These are phyloP conservation scores for Diaporthe aspalathi DNA, from an alignment of 2,329 filamentous ascomycete genomes.

Conservation along the genomic window DNA sequence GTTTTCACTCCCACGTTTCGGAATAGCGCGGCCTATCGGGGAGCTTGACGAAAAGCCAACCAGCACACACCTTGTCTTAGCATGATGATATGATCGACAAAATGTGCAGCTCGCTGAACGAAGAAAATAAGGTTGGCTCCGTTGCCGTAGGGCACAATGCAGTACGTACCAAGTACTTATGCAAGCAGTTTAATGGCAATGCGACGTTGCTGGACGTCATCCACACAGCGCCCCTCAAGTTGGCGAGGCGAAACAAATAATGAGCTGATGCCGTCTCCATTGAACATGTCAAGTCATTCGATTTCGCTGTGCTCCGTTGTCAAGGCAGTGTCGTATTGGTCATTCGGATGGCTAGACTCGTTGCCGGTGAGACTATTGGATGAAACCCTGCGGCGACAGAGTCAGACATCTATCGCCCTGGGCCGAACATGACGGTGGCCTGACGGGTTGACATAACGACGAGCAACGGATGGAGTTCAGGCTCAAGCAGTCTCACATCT, in stretches of 20 bases:
- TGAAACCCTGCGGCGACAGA: conserved; percentile 10
- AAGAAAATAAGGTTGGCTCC: no score
- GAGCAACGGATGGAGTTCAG: no score
- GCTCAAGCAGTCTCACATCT: not conserved
- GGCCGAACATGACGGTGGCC: not conserved
- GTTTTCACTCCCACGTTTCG: conserved; percentile 15
- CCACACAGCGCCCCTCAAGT: not conserved
- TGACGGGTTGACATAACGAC: not conserved
- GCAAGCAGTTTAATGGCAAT: not conserved
- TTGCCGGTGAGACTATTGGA: not conserved
- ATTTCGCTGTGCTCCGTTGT: not conserved
- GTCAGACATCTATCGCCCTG: not conserved
- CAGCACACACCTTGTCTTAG: not conserved
- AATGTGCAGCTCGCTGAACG: not conserved
- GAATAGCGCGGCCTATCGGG: conserved; percentile 1
- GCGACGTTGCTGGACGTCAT: not conserved
- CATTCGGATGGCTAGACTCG: not conserved
- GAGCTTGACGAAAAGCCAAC: conserved; percentile 16
- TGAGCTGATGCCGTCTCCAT: not conserved
- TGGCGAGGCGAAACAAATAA: not conserved
- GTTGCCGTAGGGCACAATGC: not conserved
- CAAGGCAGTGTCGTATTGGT: not conserved
- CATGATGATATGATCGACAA: conserved; percentile 13
- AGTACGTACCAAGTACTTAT: not conserved
- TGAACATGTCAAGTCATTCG: not conserved